phyloP scores from a whole-genome alignment of 2,329 filamentous ascomycete species.

The Penicillium olsonii region DNA sequence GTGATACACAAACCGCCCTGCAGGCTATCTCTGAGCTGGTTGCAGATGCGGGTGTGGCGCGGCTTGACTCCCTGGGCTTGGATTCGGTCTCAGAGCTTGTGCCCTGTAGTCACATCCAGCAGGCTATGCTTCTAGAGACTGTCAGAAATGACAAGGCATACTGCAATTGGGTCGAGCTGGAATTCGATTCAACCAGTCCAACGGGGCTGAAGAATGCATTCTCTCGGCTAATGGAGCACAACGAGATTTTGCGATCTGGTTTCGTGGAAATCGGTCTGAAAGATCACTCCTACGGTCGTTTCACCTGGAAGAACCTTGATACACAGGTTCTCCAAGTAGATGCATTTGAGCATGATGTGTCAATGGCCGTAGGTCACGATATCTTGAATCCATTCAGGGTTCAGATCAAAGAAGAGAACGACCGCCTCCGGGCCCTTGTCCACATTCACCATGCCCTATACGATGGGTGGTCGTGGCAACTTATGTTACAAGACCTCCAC shows the following conservation, averaged over 20 bases:
- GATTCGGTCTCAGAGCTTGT: conserved; percentile 42
- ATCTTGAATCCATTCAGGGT: conserved; percentile 63
- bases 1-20: conserved; percentile 15
- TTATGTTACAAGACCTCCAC: conserved; percentile 69
- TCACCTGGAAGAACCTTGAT: conserved; percentile 62
- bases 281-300: conserved; percentile 57
- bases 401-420: conserved; percentile 49
- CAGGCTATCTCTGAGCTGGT: conserved; percentile 23
- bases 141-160: conserved; percentile 62
- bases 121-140: conserved; percentile 79
- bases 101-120: conserved; percentile 72
- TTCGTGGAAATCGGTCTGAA: conserved; percentile 59
- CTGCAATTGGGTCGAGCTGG: conserved; percentile 74
- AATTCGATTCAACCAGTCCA: conserved; percentile 47
- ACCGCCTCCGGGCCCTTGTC: conserved; percentile 43
- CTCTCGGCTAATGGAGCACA: conserved; percentile 51
- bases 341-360: conserved; percentile 43
- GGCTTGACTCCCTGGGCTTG: conserved; percentile 42
- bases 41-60: conserved; percentile 35
- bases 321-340: conserved; percentile 49
- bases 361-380: conserved; percentile 33
- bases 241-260: conserved; percentile 72
- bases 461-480: conserved; percentile 89
- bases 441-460: conserved; percentile 82
- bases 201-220: conserved; percentile 55